Conservation (phyloP, 495 filamentous ascomycete species). For the Trichoderma reesei region DNA sequence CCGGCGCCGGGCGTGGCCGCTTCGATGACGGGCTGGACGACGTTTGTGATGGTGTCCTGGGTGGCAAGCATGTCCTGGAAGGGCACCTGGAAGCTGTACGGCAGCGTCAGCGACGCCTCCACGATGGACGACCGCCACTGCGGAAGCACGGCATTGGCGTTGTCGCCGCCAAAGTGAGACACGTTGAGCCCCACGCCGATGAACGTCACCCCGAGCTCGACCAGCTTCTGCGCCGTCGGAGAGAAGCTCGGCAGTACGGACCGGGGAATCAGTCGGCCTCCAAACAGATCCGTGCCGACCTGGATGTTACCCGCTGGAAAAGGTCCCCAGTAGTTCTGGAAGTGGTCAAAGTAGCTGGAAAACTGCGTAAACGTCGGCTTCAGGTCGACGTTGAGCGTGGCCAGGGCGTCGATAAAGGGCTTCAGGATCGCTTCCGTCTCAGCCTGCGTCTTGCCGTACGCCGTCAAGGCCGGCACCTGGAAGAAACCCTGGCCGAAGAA, state of each 20-base stretch:
- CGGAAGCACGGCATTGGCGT: constrained; percentile 45
- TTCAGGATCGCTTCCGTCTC: constrained; percentile 22
- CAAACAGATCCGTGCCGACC: constrained; percentile 38
- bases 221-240: constrained; percentile 34
- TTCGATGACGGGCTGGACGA: constrained; percentile 34
- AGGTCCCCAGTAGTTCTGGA: constrained; percentile 27
- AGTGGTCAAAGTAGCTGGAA: constrained; percentile 34
- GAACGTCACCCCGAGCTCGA: constrained; percentile 35
- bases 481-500: constrained; percentile 36
- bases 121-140: constrained; percentile 39
- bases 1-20: constrained; percentile 24
- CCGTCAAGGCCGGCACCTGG: constrained; percentile 29
- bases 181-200: constrained; percentile 25
- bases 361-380: constrained; percentile 26
- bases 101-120: constrained; percentile 8
- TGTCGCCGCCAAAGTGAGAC: constrained; percentile 30
- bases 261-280: constrained; percentile 48
- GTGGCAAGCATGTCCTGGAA: constrained; percentile 27
- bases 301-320: constrained; percentile 26
- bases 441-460: constrained; percentile 23
- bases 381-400: constrained; percentile 14
- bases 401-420: constrained; percentile 16
- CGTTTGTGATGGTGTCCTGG: constrained; percentile 39
- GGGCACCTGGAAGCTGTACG: constrained; percentile 16
- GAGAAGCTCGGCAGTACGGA: constrained; percentile 36